A percentile compares a stretch with the other conserved stretches of the same genome.
Evolutionary conservation across 352 stramenopile species (phyloP).

Genomic region (Sclerospora graminicola): DNA sequence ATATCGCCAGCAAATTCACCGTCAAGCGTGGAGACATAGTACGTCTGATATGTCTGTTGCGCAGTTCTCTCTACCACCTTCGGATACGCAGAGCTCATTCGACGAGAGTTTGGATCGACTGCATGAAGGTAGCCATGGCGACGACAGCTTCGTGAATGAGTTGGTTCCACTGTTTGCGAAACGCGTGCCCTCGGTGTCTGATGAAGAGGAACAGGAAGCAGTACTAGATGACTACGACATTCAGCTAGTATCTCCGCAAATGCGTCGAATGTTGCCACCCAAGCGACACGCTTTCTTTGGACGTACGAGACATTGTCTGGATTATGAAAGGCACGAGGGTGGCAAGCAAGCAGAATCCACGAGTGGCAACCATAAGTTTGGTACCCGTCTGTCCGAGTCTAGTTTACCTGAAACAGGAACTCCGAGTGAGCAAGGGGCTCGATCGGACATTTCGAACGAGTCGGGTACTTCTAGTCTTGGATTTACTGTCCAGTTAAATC

Average conservation of each 20-base stretch:
- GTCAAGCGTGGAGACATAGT: constrained; percentile 18
- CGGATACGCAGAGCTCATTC: constrained; percentile 52
- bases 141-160: constrained; percentile 46
- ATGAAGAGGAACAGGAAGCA: constrained; percentile 12
- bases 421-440: background rate
- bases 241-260: constrained; percentile 20
- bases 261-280: background rate
- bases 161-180: constrained; percentile 53
- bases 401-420: background rate
- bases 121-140: constrained; percentile 4
- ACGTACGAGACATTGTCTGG: too few relatives aligned
- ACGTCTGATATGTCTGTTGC: constrained; percentile 17
- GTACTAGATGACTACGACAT: constrained; percentile 26
- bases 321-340: too few relatives aligned
- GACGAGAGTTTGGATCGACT: constrained; percentile 30
- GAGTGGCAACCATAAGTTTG: background rate
- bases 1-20: constrained; percentile 20
- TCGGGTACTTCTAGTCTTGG: constrained; percentile 40
- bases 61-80: constrained; percentile 53
- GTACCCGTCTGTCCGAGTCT: background rate
- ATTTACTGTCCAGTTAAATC: constrained; percentile 32
- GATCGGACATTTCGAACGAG: constrained; percentile 20
- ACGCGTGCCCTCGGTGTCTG: background rate
- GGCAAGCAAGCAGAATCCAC: background rate
- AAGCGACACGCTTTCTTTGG: too few relatives aligned